Evolutionary conservation across 1,284 basidiomycete genomes (phyloP), one percentile per base, ranked within the genome.

Genomic region (Farysia itapuensis): DNA sequence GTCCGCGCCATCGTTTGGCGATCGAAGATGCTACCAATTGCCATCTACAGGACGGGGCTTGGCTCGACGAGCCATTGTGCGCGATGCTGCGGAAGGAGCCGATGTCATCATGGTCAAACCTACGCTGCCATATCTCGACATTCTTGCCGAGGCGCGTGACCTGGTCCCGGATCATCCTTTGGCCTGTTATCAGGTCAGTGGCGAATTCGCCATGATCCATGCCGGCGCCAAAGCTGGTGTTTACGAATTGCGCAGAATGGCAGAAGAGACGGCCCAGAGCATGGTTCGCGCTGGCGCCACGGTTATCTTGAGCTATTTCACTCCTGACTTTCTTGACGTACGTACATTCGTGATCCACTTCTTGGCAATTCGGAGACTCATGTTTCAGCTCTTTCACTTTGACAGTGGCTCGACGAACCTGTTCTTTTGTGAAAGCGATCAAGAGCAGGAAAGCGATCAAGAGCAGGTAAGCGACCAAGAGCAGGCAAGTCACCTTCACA

Each of bases 61-160:
- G 24, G 95, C 95, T 1, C 84, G 89, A 21, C 84, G 95, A 43
- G 95, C 95, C 0, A 90, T 98, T 39, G 88, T 94, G 68, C 75
- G 89, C 28, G 95, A 99, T 76, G 83, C 85, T 0, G 79, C 76
- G n/a, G 94, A 99, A 80, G 95, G 95, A 18, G 95, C 95, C 14
- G 95, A 99, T 77, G 90, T 98, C 67, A 85, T 99, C 74, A 98
- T 99, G 94, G 91, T 99, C 75, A 99, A 99, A 77, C 95, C 95
- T 9, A 84, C 90, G 0, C 79, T 97, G 48, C 93, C 93, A 0
- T 98, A 98, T 80, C 87, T 98, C 38, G 95, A 99, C 79, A 86
- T 98, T 76, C 87, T 99, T 52, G 83, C 87, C 25, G 91, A 96
- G 71, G 91, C 91, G 18, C 84, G 87, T 1, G 79, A 86, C 59